Evolutionary conservation across 805 yeast species (phyloP).

Genomic region (Starmerella ratchasimensis): DNA sequence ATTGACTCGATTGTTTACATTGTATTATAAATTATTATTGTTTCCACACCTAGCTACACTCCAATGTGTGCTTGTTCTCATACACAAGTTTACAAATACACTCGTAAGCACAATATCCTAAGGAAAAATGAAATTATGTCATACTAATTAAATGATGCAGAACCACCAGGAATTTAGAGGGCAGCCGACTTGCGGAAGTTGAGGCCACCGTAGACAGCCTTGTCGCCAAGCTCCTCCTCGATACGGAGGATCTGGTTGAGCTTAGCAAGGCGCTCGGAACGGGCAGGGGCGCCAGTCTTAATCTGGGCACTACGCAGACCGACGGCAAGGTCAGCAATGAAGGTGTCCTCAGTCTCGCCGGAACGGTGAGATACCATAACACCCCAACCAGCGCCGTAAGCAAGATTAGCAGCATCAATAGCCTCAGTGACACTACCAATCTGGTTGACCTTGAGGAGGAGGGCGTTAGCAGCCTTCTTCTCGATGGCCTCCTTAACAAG

Average conservation of each 20-base stretch:
- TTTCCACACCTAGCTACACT: no score
- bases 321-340: constrained; percentile 94
- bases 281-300: constrained; percentile 99
- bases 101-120: neutral
- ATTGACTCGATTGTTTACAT: neutral
- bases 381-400: constrained; percentile 97
- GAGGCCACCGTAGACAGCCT: constrained; percentile 90
- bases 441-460: constrained; percentile 96
- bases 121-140: neutral
- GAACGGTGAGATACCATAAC: constrained; percentile 99
- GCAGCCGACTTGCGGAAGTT: constrained; percentile 52
- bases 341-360: constrained; percentile 98
- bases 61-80: no score
- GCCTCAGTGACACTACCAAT: constrained; percentile 95
- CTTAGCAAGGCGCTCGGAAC: constrained; percentile 99
- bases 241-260: constrained; percentile 96
- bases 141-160: no score
- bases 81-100: no score
- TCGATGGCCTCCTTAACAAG: constrained; percentile 93
- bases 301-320: constrained; percentile 98
- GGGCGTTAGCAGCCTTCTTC: constrained; percentile 88
- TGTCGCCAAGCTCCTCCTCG: constrained; percentile 96
- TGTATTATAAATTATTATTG: neutral
- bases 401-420: constrained; percentile 89
- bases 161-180: constrained; percentile 20